Base-by-base conservation (phyloP, 257 asterid species). In the Solanum boliviense region DNA sequence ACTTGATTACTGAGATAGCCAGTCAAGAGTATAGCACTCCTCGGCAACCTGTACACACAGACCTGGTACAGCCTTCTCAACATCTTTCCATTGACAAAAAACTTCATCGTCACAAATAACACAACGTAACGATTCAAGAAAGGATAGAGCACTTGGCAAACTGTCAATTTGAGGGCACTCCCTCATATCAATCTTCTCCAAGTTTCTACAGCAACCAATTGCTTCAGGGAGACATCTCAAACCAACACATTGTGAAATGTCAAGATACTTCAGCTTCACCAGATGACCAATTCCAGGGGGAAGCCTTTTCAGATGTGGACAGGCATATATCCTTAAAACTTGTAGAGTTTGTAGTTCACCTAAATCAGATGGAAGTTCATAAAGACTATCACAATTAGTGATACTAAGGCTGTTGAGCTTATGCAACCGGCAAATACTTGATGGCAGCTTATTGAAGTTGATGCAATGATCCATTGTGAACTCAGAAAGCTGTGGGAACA, bases 181-280 rank as follows among this genome's bases (percentile, higher is more conserved):
- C 81, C 96, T 93, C 99, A 96, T 96, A 85, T 96, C 98, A 41
- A 95, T 95, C 91, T 95, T 94, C 94, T 95, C 98, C 15, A 96
- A 88, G 31, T 91, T 92, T n/a, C 7, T 87, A 79, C 99, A 96
- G 21, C 92, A 93, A 3, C 95, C 96, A 7, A 94, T 92, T 29
- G 91, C 94, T 87, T 92, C 97, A 0, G 98, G 98, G 23, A 96
- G 95, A 73, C 95, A 88, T 56, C 89, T 91, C 94, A 96, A 56
- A 88, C 91, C 93, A 10, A 96, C 91, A 87, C 98, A 96, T 60
- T 96, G 96, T 0, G 98, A 95, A 25, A 96, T 88, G 76, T 96
- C 99, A 0, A 96, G 92, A 87, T 94, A 95, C 89, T 94, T 92
- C 52, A 96, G 88, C 21, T 89, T 84, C 6, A 87, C 90, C 15